Evolutionary conservation across 1,284 basidiomycete species (phyloP).

Genomic region (Entoloma clypeatum): DNA sequence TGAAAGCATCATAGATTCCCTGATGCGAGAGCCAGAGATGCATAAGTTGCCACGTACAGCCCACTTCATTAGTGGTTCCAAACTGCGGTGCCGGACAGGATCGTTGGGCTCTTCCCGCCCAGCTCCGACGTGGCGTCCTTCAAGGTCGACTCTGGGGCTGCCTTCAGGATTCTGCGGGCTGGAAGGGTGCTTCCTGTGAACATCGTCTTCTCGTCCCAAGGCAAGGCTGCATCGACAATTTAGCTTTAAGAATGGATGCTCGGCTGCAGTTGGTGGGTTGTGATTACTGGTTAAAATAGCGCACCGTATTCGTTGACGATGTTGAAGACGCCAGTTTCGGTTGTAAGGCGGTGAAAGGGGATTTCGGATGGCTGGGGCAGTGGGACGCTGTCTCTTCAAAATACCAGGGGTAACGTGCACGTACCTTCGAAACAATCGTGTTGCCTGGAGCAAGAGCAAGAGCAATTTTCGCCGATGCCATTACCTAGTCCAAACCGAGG

Average conservation of each 20-base stretch:
- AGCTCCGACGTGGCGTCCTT: conserved; percentile 85
- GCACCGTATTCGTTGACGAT: conserved; percentile 71
- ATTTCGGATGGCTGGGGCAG: conserved; percentile 75
- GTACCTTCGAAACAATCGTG: conserved; percentile 68
- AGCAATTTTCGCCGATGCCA: conserved; percentile 77
- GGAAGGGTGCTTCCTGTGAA: conserved; percentile 71
- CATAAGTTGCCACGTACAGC: conserved; percentile 80
- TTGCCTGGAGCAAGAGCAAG: conserved; percentile 84
- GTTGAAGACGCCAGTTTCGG: conserved; percentile 62
- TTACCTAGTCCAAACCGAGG: conserved; percentile 25
- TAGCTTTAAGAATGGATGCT: conserved; percentile 47
- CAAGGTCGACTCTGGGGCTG: conserved; percentile 73
- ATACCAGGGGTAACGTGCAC: not conserved
- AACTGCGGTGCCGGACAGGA: conserved; percentile 74
- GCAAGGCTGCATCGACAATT: conserved; percentile 61
- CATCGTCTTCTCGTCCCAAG: conserved; percentile 57
- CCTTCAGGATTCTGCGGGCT: conserved; percentile 75
- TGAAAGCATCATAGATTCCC: conserved; percentile 75
- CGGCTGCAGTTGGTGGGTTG: not conserved
- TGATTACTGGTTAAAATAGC: not conserved
- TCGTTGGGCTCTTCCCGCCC: conserved; percentile 81
- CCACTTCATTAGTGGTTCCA: conserved; percentile 76
- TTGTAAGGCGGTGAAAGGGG: conserved; percentile 75
- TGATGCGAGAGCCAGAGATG: conserved; percentile 78
- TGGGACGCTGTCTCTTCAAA: not conserved